Base-by-base conservation (phyloP, 768 basidiomycete species). In the Tephrocybe rancida region DNA sequence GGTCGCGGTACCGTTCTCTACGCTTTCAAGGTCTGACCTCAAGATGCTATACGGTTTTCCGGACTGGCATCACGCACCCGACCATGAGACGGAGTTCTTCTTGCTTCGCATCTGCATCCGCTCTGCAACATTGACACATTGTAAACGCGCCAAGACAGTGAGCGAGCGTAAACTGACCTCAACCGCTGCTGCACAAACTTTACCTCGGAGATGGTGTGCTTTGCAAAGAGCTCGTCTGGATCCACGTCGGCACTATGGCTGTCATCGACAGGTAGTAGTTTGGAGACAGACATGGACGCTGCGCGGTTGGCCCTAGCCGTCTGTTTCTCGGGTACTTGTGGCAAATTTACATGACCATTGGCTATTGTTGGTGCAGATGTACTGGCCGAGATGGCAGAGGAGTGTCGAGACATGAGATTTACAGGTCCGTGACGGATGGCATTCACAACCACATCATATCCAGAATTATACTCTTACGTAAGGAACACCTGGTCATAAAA, bases 81-180 rank as follows among this genome's bases (percentile, higher is more conserved):
- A 94, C 92, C 92, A 93, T 94, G 41, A 90, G 76, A 62, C 92
- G 81, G 39, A 94, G 79, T 64, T 94, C 92, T 66, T 93, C 89
- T 62, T 92, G 88, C 68, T 94, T 93, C 39, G 84, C 86, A 64
- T 92, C 89, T 0, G 91, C 92, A 72, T 93, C 92, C 14, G 79
- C 72, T 67, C 91, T 92, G 50, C 8, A 13, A 44, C 38, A 27
- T 45, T 3, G 6, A 25, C 9, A 24, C 37, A n/a, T 44, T 39
- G 22, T 47, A 41, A 24, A 52, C 47, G 57, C 21, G 44, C 21
- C 29, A 39, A 38, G 18, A 10, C 2, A 30, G 32, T 35, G 48
- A 44, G 50, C 18, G 22, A 35, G n/a, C 18, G 7, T 32, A 27
- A 48, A 52, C 63, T 61, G 46, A 90, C 92, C 85, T 81, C 47